Percentiles rank a stretch among this genome's conserved stretches.
These are phyloP conservation scores for Ogataea thermomethanolica DNA, from an alignment of 805 yeast species.

Conservation along the genomic window DNA sequence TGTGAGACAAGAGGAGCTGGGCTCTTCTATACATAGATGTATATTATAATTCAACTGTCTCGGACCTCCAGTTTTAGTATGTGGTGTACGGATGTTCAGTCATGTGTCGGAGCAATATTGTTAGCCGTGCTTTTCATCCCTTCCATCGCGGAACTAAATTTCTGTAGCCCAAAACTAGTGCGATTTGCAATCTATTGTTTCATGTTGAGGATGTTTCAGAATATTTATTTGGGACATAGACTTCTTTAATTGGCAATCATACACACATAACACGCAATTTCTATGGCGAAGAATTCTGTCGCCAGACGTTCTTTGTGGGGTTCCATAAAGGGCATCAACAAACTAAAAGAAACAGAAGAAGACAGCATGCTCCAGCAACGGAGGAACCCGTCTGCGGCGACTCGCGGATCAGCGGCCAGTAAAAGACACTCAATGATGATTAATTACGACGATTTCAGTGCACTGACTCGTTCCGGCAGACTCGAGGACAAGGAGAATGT, in stretches of 20 bases:
- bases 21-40: slow-evolving; percentile 11
- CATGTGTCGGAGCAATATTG: neutral
- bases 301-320: slow-evolving; percentile 24
- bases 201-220: slow-evolving; percentile 2
- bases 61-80: no score
- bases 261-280: neutral
- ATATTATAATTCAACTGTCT: neutral
- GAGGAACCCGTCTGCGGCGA: neutral
- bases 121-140: neutral
- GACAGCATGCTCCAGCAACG: slow-evolving; percentile 1
- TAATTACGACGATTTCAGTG: slow-evolving; percentile 8
- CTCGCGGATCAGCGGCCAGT: neutral
- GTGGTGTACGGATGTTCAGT: no score
- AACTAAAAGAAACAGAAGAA: slow-evolving; percentile 4
- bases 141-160: neutral
- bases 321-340: slow-evolving; percentile 14
- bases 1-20: slow-evolving; percentile 12
- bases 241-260: slow-evolving; percentile 1
- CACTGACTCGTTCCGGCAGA: slow-evolving; percentile 1
- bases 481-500: slow-evolving; percentile 8
- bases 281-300: slow-evolving; percentile 16
- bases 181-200: neutral
- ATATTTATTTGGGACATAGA: neutral
- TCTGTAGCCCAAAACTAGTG: neutral
- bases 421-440: slow-evolving; percentile 19